Base-by-base conservation (phyloP, 139 green algal genomes). In the Chlamydomonas applanata region DNA sequence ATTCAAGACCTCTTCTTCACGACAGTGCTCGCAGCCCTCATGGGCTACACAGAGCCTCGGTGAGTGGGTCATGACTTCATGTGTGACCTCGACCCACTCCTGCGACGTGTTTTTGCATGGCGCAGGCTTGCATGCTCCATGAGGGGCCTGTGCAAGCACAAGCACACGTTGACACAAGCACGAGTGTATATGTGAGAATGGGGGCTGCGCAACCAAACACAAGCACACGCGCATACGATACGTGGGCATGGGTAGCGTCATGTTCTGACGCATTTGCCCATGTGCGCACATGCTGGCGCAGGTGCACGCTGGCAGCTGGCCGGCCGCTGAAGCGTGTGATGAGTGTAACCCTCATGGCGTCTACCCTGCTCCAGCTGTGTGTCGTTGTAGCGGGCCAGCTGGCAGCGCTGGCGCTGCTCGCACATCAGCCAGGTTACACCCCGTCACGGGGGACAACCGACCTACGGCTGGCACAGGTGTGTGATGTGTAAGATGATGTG, bases 1-100 rank as follows among this genome's bases (percentile, higher is more conserved):
- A 89, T 89, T 4, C 74, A 77, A 25, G 71, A 92, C 78, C 75
- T 93, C 32, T 87, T 93, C 73, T 90, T 86, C 83, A 92, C 86
- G 67, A 93, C 88, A 0, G 76, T 90, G 16, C 76, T 91, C 61
- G 87, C 88, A 7, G 82, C 77, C 7, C 71, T 89, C 34, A 93
- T 93, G 88, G 86, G 88, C 36, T 88, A 87, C 82, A 93, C 88
- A 1, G 52, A 69, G 63, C 88, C 88, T 17, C 59, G 78, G 71
- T 77, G 62, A 14, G 69, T 29, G 57, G 24, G 69, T 44, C 40
- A 61, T 36, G n/a, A n/a, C n/a, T n/a, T n/a, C n/a, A n/a, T n/a
- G n/a, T n/a, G n/a, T n/a, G n/a, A n/a, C n/a, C n/a, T n/a, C n/a
- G n/a, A n/a, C n/a, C n/a, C n/a, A n/a, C n/a, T n/a, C n/a, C n/a